These are phyloP conservation scores for Fusarium cyanostomum DNA, from an alignment of 2,329 filamentous ascomycete genomes.

Conservation along the genomic window DNA sequence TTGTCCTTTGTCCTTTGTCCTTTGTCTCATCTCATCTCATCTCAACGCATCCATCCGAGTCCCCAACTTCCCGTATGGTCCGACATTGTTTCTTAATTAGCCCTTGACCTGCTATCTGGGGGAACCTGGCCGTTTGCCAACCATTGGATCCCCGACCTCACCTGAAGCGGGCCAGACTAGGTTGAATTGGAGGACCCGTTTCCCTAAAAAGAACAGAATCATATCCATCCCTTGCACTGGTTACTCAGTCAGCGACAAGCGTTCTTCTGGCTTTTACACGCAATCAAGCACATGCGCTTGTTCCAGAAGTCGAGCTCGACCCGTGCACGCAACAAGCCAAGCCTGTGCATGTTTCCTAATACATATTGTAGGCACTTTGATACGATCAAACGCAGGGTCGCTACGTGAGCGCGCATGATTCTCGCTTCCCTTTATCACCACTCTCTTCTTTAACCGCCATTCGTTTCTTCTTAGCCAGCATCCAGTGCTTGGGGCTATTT, in stretches of 20 bases:
- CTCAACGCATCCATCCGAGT: not conserved
- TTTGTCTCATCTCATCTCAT: not conserved
- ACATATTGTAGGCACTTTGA: conserved; percentile 7
- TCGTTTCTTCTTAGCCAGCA: conserved; percentile 16
- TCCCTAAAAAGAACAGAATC: conserved; percentile 36
- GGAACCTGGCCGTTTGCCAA: conserved; percentile 36
- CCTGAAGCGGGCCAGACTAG: conserved; percentile 43
- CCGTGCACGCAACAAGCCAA: conserved; percentile 9
- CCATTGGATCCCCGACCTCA: conserved; percentile 36
- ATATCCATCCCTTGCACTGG: conserved; percentile 22
- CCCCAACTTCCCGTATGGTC: conserved; percentile 16
- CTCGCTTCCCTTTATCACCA: not conserved
- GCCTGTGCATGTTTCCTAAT: conserved; percentile 1
- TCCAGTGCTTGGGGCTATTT: conserved; percentile 12
- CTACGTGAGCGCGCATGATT: not conserved
- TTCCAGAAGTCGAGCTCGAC: conserved; percentile 13
- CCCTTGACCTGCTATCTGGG: conserved; percentile 38
- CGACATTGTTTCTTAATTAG: conserved; percentile 32
- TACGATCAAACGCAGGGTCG: conserved; percentile 15
- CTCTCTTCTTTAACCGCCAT: conserved; percentile 9
- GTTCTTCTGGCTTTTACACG: conserved; percentile 16
- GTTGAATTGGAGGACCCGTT: conserved; percentile 33
- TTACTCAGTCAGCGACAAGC: conserved; percentile 13
- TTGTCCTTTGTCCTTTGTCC: not conserved
- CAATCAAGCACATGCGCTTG: conserved; percentile 8